Evolutionary conservation across 257 asterid species (phyloP).

Genomic region (Gentiana macrophylla): DNA sequence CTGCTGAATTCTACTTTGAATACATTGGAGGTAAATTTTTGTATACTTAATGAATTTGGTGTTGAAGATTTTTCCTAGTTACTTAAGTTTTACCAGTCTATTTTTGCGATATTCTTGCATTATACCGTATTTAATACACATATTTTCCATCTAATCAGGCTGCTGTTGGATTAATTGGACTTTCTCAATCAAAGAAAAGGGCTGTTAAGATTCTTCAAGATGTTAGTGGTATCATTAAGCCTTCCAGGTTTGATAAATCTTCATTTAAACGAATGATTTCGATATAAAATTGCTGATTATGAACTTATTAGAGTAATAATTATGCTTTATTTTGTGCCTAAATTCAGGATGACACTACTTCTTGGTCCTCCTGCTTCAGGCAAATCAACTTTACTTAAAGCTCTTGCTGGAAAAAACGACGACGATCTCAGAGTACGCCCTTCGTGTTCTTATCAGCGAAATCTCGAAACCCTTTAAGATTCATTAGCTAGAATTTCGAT

Average conservation of each 20-base stretch:
- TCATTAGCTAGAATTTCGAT: background rate
- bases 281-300: background rate
- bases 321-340: background rate
- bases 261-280: background rate
- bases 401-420: slow-evolving; percentile 72
- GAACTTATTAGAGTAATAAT: background rate
- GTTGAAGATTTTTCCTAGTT: background rate
- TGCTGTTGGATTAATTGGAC: slow-evolving; percentile 44
- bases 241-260: slow-evolving; percentile 51
- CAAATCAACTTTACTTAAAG: slow-evolving; percentile 66
- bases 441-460: background rate
- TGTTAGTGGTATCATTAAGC: slow-evolving; percentile 64
- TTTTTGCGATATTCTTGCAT: background rate
- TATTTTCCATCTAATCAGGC: slow-evolving; percentile 23
- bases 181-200: slow-evolving; percentile 62
- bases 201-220: slow-evolving; percentile 55
- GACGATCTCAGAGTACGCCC: slow-evolving; percentile 53
- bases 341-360: slow-evolving; percentile 69
- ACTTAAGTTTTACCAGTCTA: background rate
- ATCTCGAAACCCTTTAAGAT: no score
- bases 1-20: slow-evolving; percentile 65
- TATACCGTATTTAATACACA: background rate
- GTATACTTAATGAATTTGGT: background rate
- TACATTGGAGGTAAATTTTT: slow-evolving; percentile 46
- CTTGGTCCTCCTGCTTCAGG: slow-evolving; percentile 96